Base-by-base conservation (phyloP, 345 rosid genomes). In the Iberis pinnata region DNA sequence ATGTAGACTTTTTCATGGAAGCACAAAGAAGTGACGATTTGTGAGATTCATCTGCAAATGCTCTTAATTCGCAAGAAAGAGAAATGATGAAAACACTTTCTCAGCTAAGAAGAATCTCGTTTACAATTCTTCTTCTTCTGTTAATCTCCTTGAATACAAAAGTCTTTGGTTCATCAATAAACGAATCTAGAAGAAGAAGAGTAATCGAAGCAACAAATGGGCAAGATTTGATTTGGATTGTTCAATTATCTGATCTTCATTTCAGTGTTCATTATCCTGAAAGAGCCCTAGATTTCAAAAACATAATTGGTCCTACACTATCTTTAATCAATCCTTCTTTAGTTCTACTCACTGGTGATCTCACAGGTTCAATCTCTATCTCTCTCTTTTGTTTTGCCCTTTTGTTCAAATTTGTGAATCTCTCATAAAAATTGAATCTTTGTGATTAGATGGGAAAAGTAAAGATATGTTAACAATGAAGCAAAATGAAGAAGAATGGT, bases 241-340 rank as follows among this genome's bases (percentile, higher is more conserved):
- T 92, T 67, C 98, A 92, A 76, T 79, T 92, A 17, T 92, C 98
- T 38, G 98, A 92, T 78, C 98, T 87, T 61, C 98, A 92, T 70
- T 90, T 92, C 78, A 92, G 98, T 47, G 93, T 88, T 50, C 89
- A 83, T 73, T 78, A 83, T 13, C 96, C 96, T 20, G 77, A 81
- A 12, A 80, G 96, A 73, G 96, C 96, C 45, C 56, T 68, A 13
- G 83, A 85, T 53, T 92, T 92, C 70, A 74, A 39, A 46, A 65
- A 56, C 36, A 51, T 73, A 18, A 61, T 84, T n/a, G 85, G 78
- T 7, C 78, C 86, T 29, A 78, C 80, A 68, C 88, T 92, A 41
- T 70, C 84, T 65, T 49, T 80, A 58, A 85, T 88, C 74, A 81
- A 80, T 16, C 98, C 98, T 32, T 81, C 83, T 52, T 86, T 90